These are phyloP conservation scores for Globisporangium camurandrum DNA, from an alignment of 352 stramenopile genomes.

Conservation along the genomic window DNA sequence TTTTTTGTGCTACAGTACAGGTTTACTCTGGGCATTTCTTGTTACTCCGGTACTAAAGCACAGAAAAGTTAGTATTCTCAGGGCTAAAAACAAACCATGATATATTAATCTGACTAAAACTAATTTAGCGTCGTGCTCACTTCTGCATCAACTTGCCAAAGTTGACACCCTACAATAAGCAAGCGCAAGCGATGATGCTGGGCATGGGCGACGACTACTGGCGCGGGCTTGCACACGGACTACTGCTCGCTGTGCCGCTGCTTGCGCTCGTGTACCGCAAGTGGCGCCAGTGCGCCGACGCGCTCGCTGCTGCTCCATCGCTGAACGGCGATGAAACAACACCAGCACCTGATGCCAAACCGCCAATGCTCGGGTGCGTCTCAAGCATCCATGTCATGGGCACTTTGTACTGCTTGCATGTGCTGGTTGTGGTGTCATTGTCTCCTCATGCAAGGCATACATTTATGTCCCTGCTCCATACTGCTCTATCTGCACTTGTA, in stretches of 20 bases:
- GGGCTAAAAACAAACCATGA: not conserved
- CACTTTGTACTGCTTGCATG: conserved; percentile 1
- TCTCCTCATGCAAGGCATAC: too few species aligned
- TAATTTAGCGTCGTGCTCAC: not conserved
- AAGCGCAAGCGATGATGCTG: not conserved
- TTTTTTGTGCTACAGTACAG: too few species aligned
- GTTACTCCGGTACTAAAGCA: too few species aligned
- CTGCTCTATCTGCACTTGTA: too few species aligned
- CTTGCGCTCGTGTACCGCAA: conserved; percentile 38
- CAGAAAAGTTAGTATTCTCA: not conserved
- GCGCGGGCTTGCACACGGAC: conserved; percentile 39
- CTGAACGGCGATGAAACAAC: conserved; percentile 8
- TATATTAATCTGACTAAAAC: too few species aligned
- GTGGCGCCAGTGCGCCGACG: conserved; percentile 19
- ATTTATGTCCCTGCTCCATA: too few species aligned
- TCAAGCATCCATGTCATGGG: not conserved
- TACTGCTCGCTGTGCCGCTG: conserved; percentile 44
- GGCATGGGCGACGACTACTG: conserved; percentile 21
- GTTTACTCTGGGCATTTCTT: too few species aligned
- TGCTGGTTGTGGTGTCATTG: too few species aligned
- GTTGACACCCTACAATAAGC: not conserved
- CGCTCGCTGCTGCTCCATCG: not conserved
- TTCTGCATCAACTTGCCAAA: not conserved
- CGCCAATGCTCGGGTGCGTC: conserved; percentile 36
- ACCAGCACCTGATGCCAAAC: conserved; percentile 11